Evolutionary conservation across 495 filamentous ascomycete genomes (phyloP).

Genomic region (Letharia columbiana): DNA sequence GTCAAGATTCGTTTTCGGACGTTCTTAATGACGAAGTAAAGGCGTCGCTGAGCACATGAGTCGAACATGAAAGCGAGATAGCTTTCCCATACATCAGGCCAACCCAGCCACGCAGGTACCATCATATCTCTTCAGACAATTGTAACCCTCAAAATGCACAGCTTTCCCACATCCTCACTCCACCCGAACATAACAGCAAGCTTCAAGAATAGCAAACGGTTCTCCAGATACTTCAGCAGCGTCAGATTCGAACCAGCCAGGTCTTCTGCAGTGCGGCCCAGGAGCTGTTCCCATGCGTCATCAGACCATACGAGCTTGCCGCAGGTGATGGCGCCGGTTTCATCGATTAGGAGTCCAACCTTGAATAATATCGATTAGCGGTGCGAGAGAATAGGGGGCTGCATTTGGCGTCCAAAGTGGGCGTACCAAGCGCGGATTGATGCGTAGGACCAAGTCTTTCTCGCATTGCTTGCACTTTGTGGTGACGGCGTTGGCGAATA

Average conservation of each 20-base stretch:
- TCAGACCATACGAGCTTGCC: conserved; percentile 26
- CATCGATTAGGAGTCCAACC: conserved; percentile 26
- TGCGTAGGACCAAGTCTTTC: conserved; percentile 33
- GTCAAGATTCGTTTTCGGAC: neutral
- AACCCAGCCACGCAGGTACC: neutral
- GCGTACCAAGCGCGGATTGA: conserved; percentile 41
- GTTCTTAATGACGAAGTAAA: neutral
- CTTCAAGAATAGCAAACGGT: conserved; percentile 25
- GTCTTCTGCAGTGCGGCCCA: conserved; percentile 25
- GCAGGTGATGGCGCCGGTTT: conserved; percentile 23
- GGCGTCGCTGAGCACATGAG: neutral
- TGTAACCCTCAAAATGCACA: conserved; percentile 19
- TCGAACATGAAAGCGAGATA: neutral
- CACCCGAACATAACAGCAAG: conserved; percentile 26
- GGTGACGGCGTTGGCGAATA: conserved; percentile 43
- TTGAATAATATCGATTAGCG: neutral
- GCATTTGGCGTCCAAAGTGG: neutral
- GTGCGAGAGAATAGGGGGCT: neutral
- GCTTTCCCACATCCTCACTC: conserved; percentile 23
- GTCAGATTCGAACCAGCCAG: conserved; percentile 16
- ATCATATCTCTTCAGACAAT: conserved; percentile 1
- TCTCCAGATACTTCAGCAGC: conserved; percentile 26
- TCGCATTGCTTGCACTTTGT: conserved; percentile 48
- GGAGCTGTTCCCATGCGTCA: conserved; percentile 27
- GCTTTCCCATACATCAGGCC: neutral